Evolutionary conservation across 2,329 filamentous ascomycete genomes (phyloP).

Genomic region (Epichloe bromicola): DNA sequence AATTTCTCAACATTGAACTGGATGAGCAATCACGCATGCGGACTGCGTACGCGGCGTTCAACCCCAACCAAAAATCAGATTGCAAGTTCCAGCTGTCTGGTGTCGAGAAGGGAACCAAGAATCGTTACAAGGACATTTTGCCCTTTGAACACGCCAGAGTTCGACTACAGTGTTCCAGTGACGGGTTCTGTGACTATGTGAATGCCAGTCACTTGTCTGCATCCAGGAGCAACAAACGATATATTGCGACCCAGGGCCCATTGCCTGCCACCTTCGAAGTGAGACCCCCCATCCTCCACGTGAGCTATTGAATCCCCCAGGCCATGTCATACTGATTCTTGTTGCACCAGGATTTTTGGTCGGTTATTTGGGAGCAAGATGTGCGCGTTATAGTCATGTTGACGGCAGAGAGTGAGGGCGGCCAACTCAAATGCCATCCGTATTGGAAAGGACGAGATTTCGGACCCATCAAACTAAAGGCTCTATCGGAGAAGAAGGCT

Average conservation of each 20-base stretch:
- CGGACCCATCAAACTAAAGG: slow-evolving; percentile 61
- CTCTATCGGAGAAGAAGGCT: slow-evolving; percentile 70
- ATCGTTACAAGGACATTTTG: slow-evolving; percentile 95
- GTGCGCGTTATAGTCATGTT: slow-evolving; percentile 92
- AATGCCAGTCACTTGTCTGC: slow-evolving; percentile 84
- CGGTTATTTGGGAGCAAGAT: slow-evolving; percentile 92
- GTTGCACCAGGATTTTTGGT: slow-evolving; percentile 75
- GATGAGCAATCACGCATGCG: slow-evolving; percentile 88
- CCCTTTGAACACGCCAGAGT: slow-evolving; percentile 92
- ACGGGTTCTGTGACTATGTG: slow-evolving; percentile 77
- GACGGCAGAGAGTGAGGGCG: slow-evolving; percentile 85
- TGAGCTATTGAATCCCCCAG: neutral
- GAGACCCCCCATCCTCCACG: slow-evolving; percentile 22
- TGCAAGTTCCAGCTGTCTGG: slow-evolving; percentile 63
- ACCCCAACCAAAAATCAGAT: slow-evolving; percentile 19
- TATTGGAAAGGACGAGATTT: slow-evolving; percentile 80
- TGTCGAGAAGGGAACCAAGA: slow-evolving; percentile 89
- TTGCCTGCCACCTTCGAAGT: slow-evolving; percentile 85
- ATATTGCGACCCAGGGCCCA: slow-evolving; percentile 92
- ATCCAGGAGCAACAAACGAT: slow-evolving; percentile 72
- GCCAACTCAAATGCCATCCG: slow-evolving; percentile 85
- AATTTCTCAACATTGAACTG: slow-evolving; percentile 73
- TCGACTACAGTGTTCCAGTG: slow-evolving; percentile 53
- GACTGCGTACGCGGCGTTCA: slow-evolving; percentile 48
- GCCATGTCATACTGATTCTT: neutral